These are phyloP conservation scores for Colletotrichum scovillei DNA, from an alignment of 2,329 filamentous ascomycete species.

Conservation along the genomic window DNA sequence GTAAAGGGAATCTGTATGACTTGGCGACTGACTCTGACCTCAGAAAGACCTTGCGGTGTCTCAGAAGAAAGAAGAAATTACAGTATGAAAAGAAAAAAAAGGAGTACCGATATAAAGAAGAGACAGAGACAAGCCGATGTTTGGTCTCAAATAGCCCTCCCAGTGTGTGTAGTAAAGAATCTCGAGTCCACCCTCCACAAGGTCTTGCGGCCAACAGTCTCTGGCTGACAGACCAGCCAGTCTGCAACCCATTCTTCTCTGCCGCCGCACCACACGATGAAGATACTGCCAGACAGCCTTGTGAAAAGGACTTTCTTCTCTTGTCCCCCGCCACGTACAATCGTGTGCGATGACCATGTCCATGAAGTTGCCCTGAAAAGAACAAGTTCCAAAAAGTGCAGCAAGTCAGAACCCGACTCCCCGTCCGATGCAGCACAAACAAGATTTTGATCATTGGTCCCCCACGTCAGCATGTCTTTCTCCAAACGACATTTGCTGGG, in stretches of 20 bases:
- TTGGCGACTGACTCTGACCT: constrained; percentile 35
- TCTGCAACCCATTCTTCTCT: constrained; percentile 15
- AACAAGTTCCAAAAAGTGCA: constrained; percentile 32
- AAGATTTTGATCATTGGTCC: constrained; percentile 37
- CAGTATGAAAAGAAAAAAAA: constrained; percentile 30
- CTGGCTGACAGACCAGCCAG: constrained; percentile 11
- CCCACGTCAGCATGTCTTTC: constrained; percentile 27
- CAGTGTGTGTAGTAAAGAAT: constrained; percentile 35
- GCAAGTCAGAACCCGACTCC: constrained; percentile 52
- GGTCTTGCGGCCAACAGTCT: constrained; percentile 30
- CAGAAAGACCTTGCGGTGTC: constrained; percentile 34
- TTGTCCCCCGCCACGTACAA: constrained; percentile 11
- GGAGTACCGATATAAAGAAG: constrained; percentile 36
- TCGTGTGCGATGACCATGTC: constrained; percentile 17
- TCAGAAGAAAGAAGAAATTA: constrained; percentile 39
- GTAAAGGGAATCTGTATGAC: constrained; percentile 36
- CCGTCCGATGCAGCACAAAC: constrained; percentile 51
- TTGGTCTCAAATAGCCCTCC: constrained; percentile 36
- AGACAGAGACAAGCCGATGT: constrained; percentile 34
- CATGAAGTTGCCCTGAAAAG: constrained; percentile 34
- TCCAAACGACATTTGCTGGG: constrained; percentile 22
- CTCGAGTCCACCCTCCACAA: constrained; percentile 34
- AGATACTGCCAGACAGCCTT: neutral
- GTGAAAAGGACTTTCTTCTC: constrained; percentile 8
- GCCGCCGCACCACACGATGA: constrained; percentile 1